Base-by-base conservation (phyloP, 2,329 filamentous ascomycete genomes). In the Aspergillus sclerotialis region DNA sequence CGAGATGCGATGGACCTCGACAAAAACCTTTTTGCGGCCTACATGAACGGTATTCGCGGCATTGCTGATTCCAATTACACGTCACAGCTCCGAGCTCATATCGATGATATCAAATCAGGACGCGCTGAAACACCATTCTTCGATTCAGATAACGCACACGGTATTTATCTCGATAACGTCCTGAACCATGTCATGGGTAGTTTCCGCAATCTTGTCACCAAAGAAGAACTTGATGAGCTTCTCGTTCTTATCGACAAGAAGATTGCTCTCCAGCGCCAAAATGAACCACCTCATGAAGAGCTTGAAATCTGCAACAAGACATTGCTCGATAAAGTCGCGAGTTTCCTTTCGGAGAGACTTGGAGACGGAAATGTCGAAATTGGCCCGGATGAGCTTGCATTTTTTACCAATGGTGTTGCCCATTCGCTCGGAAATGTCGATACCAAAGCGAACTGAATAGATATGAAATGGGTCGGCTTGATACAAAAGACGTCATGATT, bases 41-140 rank as follows among this genome's bases (percentile, higher is more conserved):
- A 62, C 42, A 60, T 66, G 45, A 65, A 65, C 31, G 62, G 61
- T 11, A 58, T 66, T n/a, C 56, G 58, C 21, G 61, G 55, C 2
- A 53, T 61, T 23, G 40, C 50, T 11, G 48, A 55, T 17, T 41
- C 46, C n/a, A 47, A 52, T 28, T 64, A 63, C 39, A 55, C 52
- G 34, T 35, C 45, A 2, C 53, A 54, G 24, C 48, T 65, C 25
- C 54, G 50, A 29, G 44, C 46, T 13, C 58, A 52, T 37, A 56
- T 54, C 3, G 50, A 55, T 30, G 56, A 59, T 28, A 55, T 62
- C 35, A 52, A 49, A 33, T 38, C 46, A 13, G 60, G 60, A 9
- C 51, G 48, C n/a, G 36, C 43, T 5, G 42, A 53, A 14, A 49
- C 46, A 4, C 59, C 60, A 18, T 58, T 56, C 32, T 39, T 61